Conservation (phyloP, 495 filamentous ascomycete genomes). For the Aspergillus ostianus region DNA sequence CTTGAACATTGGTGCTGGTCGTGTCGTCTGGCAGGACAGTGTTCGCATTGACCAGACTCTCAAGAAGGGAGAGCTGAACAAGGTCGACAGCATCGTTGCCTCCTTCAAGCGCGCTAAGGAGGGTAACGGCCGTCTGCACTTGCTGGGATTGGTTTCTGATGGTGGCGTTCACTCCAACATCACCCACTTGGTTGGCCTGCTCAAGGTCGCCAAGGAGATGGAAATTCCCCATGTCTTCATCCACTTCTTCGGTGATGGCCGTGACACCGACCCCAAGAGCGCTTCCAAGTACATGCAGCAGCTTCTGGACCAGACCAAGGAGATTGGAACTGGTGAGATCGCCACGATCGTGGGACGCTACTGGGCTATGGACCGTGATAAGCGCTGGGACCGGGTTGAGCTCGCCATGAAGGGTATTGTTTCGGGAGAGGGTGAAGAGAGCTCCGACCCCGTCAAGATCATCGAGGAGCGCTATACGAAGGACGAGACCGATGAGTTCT, state of each 20-base stretch:
- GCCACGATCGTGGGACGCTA: slow-evolving; percentile 95
- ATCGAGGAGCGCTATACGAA: slow-evolving; percentile 85
- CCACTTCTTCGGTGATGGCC: slow-evolving; percentile 98
- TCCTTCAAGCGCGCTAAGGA: slow-evolving; percentile 79
- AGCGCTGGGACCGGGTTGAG: slow-evolving; percentile 95
- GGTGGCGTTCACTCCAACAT: slow-evolving; percentile 97
- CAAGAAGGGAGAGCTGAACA: slow-evolving; percentile 80
- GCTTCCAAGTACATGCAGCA: slow-evolving; percentile 81
- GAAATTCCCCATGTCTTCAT: slow-evolving; percentile 89
- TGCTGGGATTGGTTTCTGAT: slow-evolving; percentile 86
- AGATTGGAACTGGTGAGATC: slow-evolving; percentile 81
- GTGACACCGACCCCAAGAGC: slow-evolving; percentile 96
- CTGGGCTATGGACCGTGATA: slow-evolving; percentile 99
- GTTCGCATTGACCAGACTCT: slow-evolving; percentile 95
- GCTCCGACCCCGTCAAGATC: slow-evolving; percentile 77
- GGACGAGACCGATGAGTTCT: slow-evolving; percentile 92
- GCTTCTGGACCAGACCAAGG: slow-evolving; percentile 71
- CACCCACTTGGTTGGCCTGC: slow-evolving; percentile 81
- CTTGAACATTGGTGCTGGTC: slow-evolving; percentile 95
- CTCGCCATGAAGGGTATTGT: slow-evolving; percentile 84
- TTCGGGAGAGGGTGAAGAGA: slow-evolving; percentile 80
- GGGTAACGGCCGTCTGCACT: slow-evolving; percentile 86
- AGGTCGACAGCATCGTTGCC: slow-evolving; percentile 74
- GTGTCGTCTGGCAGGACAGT: slow-evolving; percentile 99
- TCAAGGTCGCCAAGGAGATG: slow-evolving; percentile 84